A percentile compares a stretch with the other conserved stretches of the same genome.
Conservation (phyloP, 2,329 filamentous ascomycete species). For the Coleophoma cylindrospora region DNA sequence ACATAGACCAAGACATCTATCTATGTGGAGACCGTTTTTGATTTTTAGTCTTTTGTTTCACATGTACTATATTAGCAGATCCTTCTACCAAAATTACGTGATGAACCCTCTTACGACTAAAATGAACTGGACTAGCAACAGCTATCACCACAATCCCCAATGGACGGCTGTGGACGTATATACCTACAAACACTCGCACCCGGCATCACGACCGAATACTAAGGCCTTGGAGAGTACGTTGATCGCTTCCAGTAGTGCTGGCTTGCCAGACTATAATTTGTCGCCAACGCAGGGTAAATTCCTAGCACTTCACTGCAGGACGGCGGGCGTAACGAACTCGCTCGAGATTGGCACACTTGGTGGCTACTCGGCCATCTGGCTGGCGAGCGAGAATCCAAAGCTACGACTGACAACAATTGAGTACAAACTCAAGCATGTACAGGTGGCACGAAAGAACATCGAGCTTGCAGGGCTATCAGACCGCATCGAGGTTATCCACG, state of each 20-base stretch:
- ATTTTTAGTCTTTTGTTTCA: background rate
- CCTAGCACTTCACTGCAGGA: slow-evolving; percentile 32
- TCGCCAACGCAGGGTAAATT: slow-evolving; percentile 30
- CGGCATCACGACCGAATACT: background rate
- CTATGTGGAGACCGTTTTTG: background rate
- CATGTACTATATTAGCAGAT: background rate
- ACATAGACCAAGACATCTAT: background rate
- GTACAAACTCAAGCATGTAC: slow-evolving; percentile 36
- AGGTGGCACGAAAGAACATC: slow-evolving; percentile 40
- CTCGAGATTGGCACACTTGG: slow-evolving; percentile 53
- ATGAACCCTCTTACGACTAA: background rate
- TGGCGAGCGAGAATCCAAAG: slow-evolving; percentile 31
- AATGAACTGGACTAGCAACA: background rate
- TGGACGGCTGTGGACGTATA: background rate
- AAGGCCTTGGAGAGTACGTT: slow-evolving; percentile 22
- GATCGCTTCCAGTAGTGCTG: slow-evolving; percentile 24
- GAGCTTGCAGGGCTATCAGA: slow-evolving; percentile 37
- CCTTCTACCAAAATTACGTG: background rate
- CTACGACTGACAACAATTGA: slow-evolving; percentile 46
- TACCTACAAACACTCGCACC: background rate
- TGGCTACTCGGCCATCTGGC: slow-evolving; percentile 48
- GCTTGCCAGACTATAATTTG: slow-evolving; percentile 33
- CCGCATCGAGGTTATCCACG: slow-evolving; percentile 38
- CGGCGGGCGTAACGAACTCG: slow-evolving; percentile 30
- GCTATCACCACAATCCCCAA: background rate